Percentiles rank a stretch among this genome's conserved stretches.
These are phyloP conservation scores for Cercospora zeae-maydis DNA, from an alignment of 2,329 filamentous ascomycete species.

Conservation along the genomic window DNA sequence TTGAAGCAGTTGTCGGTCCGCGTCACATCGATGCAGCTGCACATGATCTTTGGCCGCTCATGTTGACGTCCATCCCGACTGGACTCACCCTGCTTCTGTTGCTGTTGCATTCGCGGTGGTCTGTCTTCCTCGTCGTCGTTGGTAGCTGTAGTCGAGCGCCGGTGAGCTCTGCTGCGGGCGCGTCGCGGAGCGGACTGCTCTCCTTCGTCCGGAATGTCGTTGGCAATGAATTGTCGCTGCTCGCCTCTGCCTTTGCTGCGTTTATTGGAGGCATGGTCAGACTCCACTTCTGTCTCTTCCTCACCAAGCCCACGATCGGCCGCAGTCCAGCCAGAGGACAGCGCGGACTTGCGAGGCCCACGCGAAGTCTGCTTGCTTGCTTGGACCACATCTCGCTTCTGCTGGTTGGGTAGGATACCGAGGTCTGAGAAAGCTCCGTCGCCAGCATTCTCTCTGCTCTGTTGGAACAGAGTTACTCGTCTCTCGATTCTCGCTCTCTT, in stretches of 20 bases:
- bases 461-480: background rate
- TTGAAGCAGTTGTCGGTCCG: background rate
- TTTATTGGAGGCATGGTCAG: background rate
- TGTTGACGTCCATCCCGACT: background rate
- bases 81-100: background rate
- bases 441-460: background rate
- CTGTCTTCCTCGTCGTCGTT: too few species aligned
- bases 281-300: background rate
- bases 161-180: background rate
- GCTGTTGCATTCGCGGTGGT: too few species aligned
- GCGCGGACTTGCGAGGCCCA: constrained; percentile 1
- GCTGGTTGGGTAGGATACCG: background rate
- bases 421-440: background rate
- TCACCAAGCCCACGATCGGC: background rate
- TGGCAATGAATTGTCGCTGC: background rate
- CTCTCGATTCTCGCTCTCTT: background rate
- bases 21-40: constrained; percentile 8
- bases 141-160: too few species aligned
- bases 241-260: constrained; percentile 2
- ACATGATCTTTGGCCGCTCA: background rate
- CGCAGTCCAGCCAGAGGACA: background rate
- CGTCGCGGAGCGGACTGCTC: background rate
- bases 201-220: background rate
- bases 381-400: background rate
- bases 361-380: background rate